A percentile compares a stretch with the other conserved stretches of the same genome.
Conservation (phyloP, 148 eudicot genomes). For the Rhododendron griersonianum region DNA sequence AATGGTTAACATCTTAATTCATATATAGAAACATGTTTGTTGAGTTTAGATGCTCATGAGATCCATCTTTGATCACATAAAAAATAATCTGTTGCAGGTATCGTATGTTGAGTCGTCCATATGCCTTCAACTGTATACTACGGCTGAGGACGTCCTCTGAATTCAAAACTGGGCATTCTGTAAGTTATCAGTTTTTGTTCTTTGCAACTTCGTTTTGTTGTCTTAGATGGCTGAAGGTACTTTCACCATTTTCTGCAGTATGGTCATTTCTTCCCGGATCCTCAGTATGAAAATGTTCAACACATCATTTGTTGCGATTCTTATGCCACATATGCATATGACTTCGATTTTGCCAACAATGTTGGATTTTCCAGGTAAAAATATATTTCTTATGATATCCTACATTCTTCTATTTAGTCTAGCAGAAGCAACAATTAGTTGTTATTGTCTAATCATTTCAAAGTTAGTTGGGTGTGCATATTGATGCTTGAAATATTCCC, state of each 20-base stretch:
- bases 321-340: constrained; percentile 89
- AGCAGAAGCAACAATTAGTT: background rate
- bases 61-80: constrained; percentile 1
- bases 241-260: constrained; percentile 50
- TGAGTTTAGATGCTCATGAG: background rate
- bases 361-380: constrained; percentile 86
- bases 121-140: constrained; percentile 88
- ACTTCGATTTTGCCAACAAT: constrained; percentile 76
- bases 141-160: constrained; percentile 88
- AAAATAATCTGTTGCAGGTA: constrained; percentile 48
- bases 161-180: constrained; percentile 80
- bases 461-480: constrained; percentile 6
- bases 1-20: background rate
- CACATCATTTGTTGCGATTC: constrained; percentile 95
- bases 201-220: constrained; percentile 6
- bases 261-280: constrained; percentile 99
- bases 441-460: background rate
- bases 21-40: background rate
- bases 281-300: constrained; percentile 95
- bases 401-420: background rate
- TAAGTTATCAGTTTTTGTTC: constrained; percentile 30
- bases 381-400: background rate
- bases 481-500: background rate
- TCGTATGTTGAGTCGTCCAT: constrained; percentile 95
- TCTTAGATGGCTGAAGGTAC: constrained; percentile 1